Evolutionary conservation across 2,329 filamentous ascomycete genomes (phyloP), one percentile per base, ranked within the genome.

Genomic region (Pseudogymnoascus verrucosus): DNA sequence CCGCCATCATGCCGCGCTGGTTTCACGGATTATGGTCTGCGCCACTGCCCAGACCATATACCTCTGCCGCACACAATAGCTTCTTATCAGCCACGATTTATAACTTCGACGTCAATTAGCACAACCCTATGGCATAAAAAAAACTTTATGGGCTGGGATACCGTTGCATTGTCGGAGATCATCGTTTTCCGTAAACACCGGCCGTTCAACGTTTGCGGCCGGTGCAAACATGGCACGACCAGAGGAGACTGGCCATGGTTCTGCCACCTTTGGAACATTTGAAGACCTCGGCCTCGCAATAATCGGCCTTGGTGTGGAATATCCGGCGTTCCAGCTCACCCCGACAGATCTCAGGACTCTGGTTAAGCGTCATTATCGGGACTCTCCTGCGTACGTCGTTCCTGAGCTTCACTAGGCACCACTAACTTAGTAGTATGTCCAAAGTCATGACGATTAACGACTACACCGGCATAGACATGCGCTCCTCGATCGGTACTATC

Each of bases 381-480:
- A 84, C 4, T 81, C 83, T 1, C 78, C 81, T 66, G 80, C 84
- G 84, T 86, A 76, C 73, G 84, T 76, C 36, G 64, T 63, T 26
- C n/a, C 16, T 19, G 34, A 42, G 36, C 37, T 28, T 54, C 14
- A n/a, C 60, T 36, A 62, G n/a, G 39, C 39, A 34, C 57, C 61
- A 42, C 12, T 19, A 60, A 28, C 47, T 42, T 42, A 67, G 12
- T 67, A 88, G 84, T 36, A 85, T 88, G 81, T 78, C 78, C 65
- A 88, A 88, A 71, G 80, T 88, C 26, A 79, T 85, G 63, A 77
- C 79, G 14, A 87, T 88, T 71, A 89, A 88, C 74, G 78, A 80
- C 63, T 87, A 80, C 68, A 89, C 86, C 1, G 86, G 86, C 65
- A 88, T 88, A 65, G 85, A 87, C 61, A 76, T 78, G 34, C 82